phyloP scores from a whole-genome alignment of 768 basidiomycete genomes.

The Tricholoma furcatifolium region DNA sequence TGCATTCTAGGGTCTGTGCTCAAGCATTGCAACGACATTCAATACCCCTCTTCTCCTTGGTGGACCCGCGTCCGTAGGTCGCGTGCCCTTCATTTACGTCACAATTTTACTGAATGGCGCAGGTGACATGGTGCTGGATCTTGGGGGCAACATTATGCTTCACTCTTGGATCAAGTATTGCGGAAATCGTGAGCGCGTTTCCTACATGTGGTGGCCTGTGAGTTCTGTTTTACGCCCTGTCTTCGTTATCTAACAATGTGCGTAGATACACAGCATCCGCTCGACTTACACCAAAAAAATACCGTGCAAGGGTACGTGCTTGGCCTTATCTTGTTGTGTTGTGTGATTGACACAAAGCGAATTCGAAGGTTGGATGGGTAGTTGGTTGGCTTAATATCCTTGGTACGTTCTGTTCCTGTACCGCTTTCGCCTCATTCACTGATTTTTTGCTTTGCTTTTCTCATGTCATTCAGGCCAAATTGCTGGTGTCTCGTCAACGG shows the following conservation, averaged over 20 bases:
- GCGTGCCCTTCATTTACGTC: not conserved
- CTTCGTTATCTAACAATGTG: not conserved
- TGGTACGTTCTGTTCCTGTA: slow-evolving; percentile 34
- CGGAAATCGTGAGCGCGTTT: slow-evolving; percentile 75
- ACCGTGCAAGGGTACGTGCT: slow-evolving; percentile 55
- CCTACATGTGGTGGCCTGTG: slow-evolving; percentile 74
- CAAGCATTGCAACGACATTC: slow-evolving; percentile 76
- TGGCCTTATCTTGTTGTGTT: not conserved
- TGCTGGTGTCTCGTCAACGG: slow-evolving; percentile 83
- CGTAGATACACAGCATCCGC: slow-evolving; percentile 77
- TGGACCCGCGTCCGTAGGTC: slow-evolving; percentile 63
- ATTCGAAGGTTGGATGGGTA: slow-evolving; percentile 62
- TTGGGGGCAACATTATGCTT: slow-evolving; percentile 72
- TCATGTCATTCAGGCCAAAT: slow-evolving; percentile 54
- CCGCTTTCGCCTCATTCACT: not conserved
- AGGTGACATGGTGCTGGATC: slow-evolving; percentile 77
- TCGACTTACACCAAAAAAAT: slow-evolving; percentile 60
- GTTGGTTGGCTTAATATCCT: slow-evolving; percentile 86
- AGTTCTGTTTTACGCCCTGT: slow-evolving; percentile 23
- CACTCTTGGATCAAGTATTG: slow-evolving; percentile 69
- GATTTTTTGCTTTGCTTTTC: not conserved
- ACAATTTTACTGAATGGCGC: slow-evolving; percentile 1
- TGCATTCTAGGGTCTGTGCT: slow-evolving; percentile 58
- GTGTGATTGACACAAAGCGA: not conserved
- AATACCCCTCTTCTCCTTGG: slow-evolving; percentile 70